Base-by-base conservation (phyloP, 75 land plant genomes). In the Azolla pinnata region DNA sequence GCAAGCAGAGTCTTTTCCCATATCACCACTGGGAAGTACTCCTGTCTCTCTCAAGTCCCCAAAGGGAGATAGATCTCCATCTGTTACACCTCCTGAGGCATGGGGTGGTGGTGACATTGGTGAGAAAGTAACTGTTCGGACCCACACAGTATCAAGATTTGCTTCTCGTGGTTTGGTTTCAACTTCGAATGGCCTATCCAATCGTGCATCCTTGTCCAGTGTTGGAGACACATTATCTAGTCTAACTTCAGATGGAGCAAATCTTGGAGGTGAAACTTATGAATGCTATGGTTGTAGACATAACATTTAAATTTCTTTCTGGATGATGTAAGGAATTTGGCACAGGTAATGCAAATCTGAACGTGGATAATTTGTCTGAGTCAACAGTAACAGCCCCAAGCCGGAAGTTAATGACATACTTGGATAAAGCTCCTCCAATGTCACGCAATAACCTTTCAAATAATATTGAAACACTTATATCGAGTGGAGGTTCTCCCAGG, bases 1-100 rank as follows among this genome's bases (percentile, higher is more conserved):
- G 21, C 72, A 61, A 35, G 8, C 28, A 9, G 29, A 61, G 12
- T 21, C 63, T 9, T 61, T 17, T 24, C 23, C 63, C 4, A 1
- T 29, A 46, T 69, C 79, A 31, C 57, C 81, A 4, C 57, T 64
- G 33, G 17, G 68, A 31, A 31, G 60, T 29, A 74, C 71, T 20
- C 73, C 87, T 26, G 68, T 84, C n/a, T 63, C 84, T 5, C 51
- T 62, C 26, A 31, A 74, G 56, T 73, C 80, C 51, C 61, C 69
- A 30, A 80, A 72, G 65, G 44, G 35, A 70, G 91, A 82, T 42
- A 75, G 79, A 47, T 67, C 80, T 21, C 73, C 81, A 19, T 80
- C 88, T 54, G 66, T 75, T 4, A 84, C 97, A 56, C 93, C 93
- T 54, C 91, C 87, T 30, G 97, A 90, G 68, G 92, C 83, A 44